These are phyloP conservation scores for Rhodomyrtus psidioides DNA, from an alignment of 441 rosid species.

Conservation along the genomic window DNA sequence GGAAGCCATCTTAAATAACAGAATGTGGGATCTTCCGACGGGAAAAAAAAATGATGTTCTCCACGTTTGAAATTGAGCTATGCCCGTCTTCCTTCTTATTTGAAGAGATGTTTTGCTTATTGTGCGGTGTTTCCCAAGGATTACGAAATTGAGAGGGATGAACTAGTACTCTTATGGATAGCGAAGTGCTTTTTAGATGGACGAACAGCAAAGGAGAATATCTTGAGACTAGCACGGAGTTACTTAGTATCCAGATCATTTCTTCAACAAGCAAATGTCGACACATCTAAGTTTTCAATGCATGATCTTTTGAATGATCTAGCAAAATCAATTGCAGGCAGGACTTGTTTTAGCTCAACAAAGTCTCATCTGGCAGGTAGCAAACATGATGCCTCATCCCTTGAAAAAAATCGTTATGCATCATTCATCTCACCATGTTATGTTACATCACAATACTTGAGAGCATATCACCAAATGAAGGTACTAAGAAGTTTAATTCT, in stretches of 20 bases:
- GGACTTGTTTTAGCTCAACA: background rate
- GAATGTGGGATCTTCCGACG: no score
- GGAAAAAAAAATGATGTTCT: no score
- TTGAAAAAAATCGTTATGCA: background rate
- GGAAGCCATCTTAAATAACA: no score
- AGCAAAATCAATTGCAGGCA: background rate
- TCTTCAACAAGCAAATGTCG: background rate
- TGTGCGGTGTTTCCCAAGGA: no score
- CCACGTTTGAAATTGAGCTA: no score
- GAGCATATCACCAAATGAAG: background rate
- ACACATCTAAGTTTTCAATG: background rate
- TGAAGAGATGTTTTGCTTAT: no score
- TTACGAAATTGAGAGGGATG: no score
- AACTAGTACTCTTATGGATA: no score
- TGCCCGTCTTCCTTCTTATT: no score
- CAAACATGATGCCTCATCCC: background rate
- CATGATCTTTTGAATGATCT: background rate
- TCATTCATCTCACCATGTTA: rapidly evolving
- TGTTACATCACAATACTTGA: background rate
- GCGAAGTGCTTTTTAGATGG: background rate
- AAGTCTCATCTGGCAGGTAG: rapidly evolving
- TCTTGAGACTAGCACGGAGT: rapidly evolving
- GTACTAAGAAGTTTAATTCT: background rate
- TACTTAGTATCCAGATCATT: background rate
- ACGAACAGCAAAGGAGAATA: background rate